These are phyloP conservation scores for Lepidium didymum DNA, from an alignment of 345 rosid species.

Conservation along the genomic window DNA sequence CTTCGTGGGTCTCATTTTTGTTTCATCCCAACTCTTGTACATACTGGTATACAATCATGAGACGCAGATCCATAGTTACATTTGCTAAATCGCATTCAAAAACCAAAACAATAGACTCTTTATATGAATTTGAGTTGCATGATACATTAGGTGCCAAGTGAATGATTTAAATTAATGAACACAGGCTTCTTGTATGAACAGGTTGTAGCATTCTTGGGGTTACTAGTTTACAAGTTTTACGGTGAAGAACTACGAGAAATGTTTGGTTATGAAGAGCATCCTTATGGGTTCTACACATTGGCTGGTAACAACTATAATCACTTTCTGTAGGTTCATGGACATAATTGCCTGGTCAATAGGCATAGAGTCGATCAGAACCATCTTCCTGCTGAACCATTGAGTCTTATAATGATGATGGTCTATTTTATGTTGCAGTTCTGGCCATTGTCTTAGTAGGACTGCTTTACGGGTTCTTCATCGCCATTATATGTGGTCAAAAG, in stretches of 20 bases:
- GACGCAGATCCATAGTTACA: not conserved
- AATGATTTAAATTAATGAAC: not conserved
- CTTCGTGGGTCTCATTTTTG: not conserved
- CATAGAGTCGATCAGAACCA: not conserved
- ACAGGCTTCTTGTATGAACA: slow-evolving; percentile 28
- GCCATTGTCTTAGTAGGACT: slow-evolving; percentile 96
- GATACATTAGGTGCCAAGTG: not conserved
- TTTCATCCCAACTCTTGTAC: not conserved
- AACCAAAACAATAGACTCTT: not conserved
- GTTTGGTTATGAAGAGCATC: slow-evolving; percentile 98
- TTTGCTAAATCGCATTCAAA: not conserved
- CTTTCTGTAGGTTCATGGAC: not conserved
- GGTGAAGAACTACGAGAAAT: slow-evolving; percentile 95
- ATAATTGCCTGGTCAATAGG: not conserved
- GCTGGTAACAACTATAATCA: slow-evolving; percentile 49
- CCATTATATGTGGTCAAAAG: slow-evolving; percentile 98
- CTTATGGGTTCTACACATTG: slow-evolving; percentile 92
- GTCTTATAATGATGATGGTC: not conserved
- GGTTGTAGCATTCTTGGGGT: slow-evolving; percentile 91
- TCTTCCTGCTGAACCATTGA: not conserved
- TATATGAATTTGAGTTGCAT: not conserved
- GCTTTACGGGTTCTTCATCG: slow-evolving; percentile 95
- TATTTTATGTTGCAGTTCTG: slow-evolving; percentile 48
- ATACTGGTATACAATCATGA: not conserved
- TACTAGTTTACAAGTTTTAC: slow-evolving; percentile 88